phyloP scores from a whole-genome alignment of 2,329 filamentous ascomycete genomes.

The Akanthomyces muscarius region DNA sequence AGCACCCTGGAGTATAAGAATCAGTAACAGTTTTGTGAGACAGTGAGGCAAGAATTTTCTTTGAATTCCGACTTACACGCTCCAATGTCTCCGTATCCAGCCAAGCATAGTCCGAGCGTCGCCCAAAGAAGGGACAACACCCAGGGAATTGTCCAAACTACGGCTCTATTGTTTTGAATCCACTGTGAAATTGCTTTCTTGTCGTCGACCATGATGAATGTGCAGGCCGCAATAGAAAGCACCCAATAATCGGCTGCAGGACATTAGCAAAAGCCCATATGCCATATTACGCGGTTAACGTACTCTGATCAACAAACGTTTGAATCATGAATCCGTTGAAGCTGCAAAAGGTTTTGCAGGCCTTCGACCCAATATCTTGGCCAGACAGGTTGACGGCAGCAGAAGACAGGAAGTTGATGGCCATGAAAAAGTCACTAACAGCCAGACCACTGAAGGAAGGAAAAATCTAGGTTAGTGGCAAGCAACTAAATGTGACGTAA shows the following conservation, averaged over 20 bases:
- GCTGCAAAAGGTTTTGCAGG: conserved; percentile 32
- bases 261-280: neutral
- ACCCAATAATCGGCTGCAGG: conserved; percentile 38
- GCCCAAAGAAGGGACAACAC: conserved; percentile 34
- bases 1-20: conserved; percentile 19
- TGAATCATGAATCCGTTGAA: conserved; percentile 41
- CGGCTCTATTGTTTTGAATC: conserved; percentile 32
- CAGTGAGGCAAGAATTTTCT: neutral
- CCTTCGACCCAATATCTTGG: conserved; percentile 27
- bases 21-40: neutral
- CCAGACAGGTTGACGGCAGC: conserved; percentile 33
- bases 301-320: conserved; percentile 38
- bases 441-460: conserved; percentile 30
- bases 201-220: conserved; percentile 38
- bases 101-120: conserved; percentile 26
- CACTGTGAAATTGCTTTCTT: conserved; percentile 33
- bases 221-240: conserved; percentile 37
- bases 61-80: conserved; percentile 20
- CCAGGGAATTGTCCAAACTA: conserved; percentile 36
- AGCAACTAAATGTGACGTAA: neutral
- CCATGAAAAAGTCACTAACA: conserved; percentile 38
- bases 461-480: neutral
- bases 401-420: conserved; percentile 37
- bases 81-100: conserved; percentile 34
- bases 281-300: neutral